These are phyloP conservation scores for Ceratocystiopsis minuta DNA, from an alignment of 2,329 filamentous ascomycete species.

Conservation along the genomic window DNA sequence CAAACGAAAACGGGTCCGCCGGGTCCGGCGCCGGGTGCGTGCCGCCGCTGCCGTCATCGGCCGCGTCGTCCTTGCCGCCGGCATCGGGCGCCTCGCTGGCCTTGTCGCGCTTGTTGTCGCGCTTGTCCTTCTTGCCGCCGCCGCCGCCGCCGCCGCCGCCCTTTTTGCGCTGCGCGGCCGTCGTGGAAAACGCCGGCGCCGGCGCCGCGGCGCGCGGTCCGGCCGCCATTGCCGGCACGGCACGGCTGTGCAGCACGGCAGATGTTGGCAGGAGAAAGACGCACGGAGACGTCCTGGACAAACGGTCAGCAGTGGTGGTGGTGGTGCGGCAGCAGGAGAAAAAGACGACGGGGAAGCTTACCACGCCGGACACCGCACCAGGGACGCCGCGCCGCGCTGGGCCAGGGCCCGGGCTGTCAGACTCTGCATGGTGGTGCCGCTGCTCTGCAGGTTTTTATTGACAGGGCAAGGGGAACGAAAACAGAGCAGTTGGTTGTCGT, in stretches of 20 bases:
- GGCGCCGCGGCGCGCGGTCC: background rate
- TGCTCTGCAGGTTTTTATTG: too few relatives aligned
- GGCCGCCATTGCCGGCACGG: too few relatives aligned
- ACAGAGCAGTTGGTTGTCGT: too few relatives aligned
- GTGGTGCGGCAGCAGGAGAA: background rate
- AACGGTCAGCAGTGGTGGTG: too few relatives aligned
- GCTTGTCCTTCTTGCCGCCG: slow-evolving; percentile 1
- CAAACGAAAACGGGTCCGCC: slow-evolving; percentile 7
- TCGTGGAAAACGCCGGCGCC: slow-evolving; percentile 6
- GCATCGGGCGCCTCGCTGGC: background rate
- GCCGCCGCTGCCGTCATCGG: slow-evolving; percentile 2
- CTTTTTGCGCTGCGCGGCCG: slow-evolving; percentile 4
- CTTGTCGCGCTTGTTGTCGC: slow-evolving; percentile 1
- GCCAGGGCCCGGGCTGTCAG: slow-evolving; percentile 2
- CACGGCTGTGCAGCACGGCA: too few relatives aligned
- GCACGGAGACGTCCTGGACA: too few relatives aligned
- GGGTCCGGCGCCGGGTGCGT: slow-evolving; percentile 5
- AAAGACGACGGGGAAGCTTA: background rate
- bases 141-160: background rate
- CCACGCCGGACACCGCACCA: slow-evolving; percentile 2
- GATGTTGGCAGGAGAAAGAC: background rate
- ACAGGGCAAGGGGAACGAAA: too few relatives aligned
- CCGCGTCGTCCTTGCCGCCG: background rate
- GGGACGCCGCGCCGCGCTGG: slow-evolving; percentile 3
- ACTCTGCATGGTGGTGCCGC: slow-evolving; percentile 7